These are phyloP conservation scores for Hibiscus trionum DNA, from an alignment of 345 rosid species.

Conservation along the genomic window DNA sequence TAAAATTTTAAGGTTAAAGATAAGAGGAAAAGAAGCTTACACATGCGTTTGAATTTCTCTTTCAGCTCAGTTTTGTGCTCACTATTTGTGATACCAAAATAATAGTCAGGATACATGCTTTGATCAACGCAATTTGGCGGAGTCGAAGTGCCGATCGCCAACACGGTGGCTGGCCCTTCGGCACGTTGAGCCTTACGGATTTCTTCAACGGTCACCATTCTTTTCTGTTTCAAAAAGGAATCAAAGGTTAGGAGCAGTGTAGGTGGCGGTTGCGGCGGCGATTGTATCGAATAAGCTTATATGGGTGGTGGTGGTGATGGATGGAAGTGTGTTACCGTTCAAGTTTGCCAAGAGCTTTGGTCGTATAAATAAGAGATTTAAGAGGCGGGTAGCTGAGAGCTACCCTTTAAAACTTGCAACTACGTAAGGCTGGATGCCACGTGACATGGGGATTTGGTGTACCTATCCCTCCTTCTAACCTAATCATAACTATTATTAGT, in stretches of 20 bases:
- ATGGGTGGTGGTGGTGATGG: not conserved
- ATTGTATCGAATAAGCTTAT: not conserved
- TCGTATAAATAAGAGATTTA: not conserved
- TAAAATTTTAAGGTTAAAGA: not conserved
- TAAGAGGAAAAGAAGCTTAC: not conserved
- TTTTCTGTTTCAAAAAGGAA: too few species aligned
- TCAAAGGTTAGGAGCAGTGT: not conserved
- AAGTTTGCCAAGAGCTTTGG: not conserved
- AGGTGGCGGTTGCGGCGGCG: not conserved
- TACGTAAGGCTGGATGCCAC: not conserved
- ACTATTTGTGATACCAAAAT: not conserved
- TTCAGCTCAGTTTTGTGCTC: not conserved
- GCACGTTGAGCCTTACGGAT: not conserved
- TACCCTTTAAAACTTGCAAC: not conserved
- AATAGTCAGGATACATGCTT: not conserved
- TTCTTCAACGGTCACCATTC: not conserved
- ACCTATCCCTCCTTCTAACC: not conserved
- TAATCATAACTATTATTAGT: too few species aligned
- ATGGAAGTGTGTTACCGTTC: not conserved
- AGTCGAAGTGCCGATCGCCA: not conserved
- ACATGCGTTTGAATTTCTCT: not conserved
- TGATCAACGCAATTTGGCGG: not conserved
- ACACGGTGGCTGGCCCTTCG: not conserved
- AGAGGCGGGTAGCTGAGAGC: not conserved
- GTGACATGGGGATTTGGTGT: slow-evolving; percentile 5